phyloP scores from a whole-genome alignment of 2,329 filamentous ascomycete species.

The Pestalotiopsis sp. region DNA sequence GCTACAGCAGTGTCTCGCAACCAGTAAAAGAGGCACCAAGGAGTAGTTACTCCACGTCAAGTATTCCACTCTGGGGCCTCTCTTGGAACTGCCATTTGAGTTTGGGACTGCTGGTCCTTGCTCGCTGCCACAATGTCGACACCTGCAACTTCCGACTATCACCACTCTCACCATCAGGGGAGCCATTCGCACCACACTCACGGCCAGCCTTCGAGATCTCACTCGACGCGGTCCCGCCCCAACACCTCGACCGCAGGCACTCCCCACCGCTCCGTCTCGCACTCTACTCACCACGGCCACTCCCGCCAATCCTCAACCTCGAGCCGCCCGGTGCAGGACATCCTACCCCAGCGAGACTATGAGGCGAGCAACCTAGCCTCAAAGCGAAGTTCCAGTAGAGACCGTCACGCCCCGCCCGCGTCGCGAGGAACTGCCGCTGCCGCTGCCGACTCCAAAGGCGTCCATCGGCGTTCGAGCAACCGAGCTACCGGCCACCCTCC shows the following conservation, averaged over 20 bases:
- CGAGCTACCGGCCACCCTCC: conserved; percentile 45
- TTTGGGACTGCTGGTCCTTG: conserved; percentile 2
- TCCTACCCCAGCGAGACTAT: conserved; percentile 67
- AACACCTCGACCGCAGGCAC: conserved; percentile 24
- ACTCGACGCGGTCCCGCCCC: conserved; percentile 40
- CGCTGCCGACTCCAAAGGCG: conserved; percentile 53
- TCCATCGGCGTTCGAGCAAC: conserved; percentile 53
- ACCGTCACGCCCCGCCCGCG: conserved; percentile 52
- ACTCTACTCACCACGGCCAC: conserved; percentile 39
- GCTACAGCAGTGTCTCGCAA: background rate
- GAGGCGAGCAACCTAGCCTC: conserved; percentile 70
- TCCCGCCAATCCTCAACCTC: conserved; percentile 38
- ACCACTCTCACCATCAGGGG: conserved; percentile 33
- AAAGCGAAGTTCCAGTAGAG: conserved; percentile 68
- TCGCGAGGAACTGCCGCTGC: conserved; percentile 38
- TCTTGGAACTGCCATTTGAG: conserved; percentile 1
- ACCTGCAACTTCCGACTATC: conserved; percentile 26
- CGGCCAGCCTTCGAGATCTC: conserved; percentile 34
- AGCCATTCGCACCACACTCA: conserved; percentile 29
- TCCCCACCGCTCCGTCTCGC: conserved; percentile 29
- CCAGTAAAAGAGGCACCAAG: conserved; percentile 12
- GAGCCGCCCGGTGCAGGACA: conserved; percentile 45
- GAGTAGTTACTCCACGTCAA: conserved; percentile 13
- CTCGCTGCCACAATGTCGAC: conserved; percentile 34
- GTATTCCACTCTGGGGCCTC: conserved; percentile 9